Conservation (phyloP, 108 stramenopile genomes). For the Nannochloropsis salina region DNA sequence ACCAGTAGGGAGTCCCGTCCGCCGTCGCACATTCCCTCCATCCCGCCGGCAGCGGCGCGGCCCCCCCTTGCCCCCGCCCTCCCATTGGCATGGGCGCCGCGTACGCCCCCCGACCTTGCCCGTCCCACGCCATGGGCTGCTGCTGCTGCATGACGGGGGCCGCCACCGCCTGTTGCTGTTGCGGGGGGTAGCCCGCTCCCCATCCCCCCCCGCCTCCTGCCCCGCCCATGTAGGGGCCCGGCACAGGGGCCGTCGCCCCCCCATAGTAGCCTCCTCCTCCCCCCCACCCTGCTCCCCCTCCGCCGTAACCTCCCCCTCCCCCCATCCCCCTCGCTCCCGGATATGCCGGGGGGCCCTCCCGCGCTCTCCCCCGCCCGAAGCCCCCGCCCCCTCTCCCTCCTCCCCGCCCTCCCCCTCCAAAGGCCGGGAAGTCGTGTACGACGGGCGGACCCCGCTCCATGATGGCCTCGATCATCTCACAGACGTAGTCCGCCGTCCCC, state of each 20-base stretch:
- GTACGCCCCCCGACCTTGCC: neutral
- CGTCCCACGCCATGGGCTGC: neutral
- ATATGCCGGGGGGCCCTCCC: neutral
- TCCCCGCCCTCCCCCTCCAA: neutral
- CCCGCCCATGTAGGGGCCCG: neutral
- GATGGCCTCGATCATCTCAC: neutral
- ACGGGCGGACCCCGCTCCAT: neutral
- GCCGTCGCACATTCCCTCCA: neutral
- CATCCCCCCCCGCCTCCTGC: neutral
- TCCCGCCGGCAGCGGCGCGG: neutral
- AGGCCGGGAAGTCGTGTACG: neutral
- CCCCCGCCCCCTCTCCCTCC: neutral
- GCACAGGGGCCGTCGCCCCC: neutral
- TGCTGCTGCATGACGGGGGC: neutral
- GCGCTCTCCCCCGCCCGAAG: neutral
- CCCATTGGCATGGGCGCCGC: neutral
- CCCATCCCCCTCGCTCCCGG: neutral
- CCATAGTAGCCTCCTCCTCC: neutral
- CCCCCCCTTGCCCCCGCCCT: neutral
- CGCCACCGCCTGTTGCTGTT: neutral
- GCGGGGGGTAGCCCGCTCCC: neutral
- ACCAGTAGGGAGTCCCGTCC: conserved; percentile 21
- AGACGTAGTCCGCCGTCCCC: neutral
- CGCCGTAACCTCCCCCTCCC: neutral
- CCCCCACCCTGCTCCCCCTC: neutral